Evolutionary conservation across 768 basidiomycete species (phyloP).

Genomic region (Cyclocybe aegerita): DNA sequence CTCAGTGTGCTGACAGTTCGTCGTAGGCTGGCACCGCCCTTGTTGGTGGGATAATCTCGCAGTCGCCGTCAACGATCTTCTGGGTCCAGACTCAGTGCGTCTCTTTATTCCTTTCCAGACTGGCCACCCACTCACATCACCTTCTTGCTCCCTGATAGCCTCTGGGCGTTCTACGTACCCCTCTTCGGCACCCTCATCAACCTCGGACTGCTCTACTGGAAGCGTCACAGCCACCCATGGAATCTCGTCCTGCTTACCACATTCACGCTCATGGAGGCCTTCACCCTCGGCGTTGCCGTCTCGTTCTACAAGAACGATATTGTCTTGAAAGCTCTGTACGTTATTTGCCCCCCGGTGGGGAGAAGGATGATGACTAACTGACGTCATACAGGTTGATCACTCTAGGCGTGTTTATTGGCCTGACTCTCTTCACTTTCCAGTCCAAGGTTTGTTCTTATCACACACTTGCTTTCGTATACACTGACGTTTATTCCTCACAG

Average conservation of each 20-base stretch:
- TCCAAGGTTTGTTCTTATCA: conserved; percentile 61
- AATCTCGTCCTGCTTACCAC: conserved; percentile 83
- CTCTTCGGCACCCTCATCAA: conserved; percentile 78
- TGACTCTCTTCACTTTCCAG: conserved; percentile 94
- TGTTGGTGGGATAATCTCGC: conserved; percentile 71
- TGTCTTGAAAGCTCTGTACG: conserved; percentile 86
- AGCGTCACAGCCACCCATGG: conserved; percentile 85
- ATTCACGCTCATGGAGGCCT: conserved; percentile 91
- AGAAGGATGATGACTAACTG: conserved; percentile 8
- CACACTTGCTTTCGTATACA: not conserved
- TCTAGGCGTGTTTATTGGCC: conserved; percentile 86
- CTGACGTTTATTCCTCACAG: conserved; percentile 32
- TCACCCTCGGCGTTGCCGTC: conserved; percentile 83
- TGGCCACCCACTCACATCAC: conserved; percentile 1
- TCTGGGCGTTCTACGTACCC: conserved; percentile 80
- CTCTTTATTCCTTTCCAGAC: not conserved
- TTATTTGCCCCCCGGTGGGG: conserved; percentile 2
- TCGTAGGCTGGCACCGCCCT: conserved; percentile 65
- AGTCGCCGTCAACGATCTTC: conserved; percentile 53
- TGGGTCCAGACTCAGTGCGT: conserved; percentile 77
- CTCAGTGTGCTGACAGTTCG: conserved; percentile 26
- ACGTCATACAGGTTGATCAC: conserved; percentile 63
- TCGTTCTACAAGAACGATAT: conserved; percentile 72
- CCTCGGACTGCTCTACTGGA: conserved; percentile 84
- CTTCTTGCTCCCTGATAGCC: conserved; percentile 32